Base-by-base conservation (phyloP, 208 protist genomes). In the Crithidia fasciculata region DNA sequence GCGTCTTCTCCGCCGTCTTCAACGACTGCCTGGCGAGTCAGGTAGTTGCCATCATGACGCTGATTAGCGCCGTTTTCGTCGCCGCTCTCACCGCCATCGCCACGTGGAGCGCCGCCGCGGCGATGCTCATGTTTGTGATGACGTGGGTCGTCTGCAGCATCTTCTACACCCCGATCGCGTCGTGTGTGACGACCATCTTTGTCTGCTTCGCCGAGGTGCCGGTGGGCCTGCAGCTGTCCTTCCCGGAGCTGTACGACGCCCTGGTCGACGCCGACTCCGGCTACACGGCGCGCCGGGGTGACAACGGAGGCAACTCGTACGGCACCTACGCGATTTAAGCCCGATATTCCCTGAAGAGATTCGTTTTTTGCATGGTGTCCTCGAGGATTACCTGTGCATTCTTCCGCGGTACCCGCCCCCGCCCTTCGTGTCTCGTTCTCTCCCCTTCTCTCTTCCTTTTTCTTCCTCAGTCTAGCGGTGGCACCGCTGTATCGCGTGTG, bases 201-300 rank as follows among this genome's bases (percentile, higher is more conserved):
- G 90, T 97, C 16, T 95, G 93, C 78, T 94, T 92, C 62, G 91
- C 85, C 5, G 92, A 98, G 70, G 69, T 91, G 41, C 87, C 88
- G 16, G 84, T 91, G 36, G 83, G 73, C 13, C 71, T 96, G 56
- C 63, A 75, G 60, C 53, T 86, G 50, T 94, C 91, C 0, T 88
- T 82, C 45, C 89, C 88, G 13, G 74, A 84, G 43, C 72, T 95
- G 43, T 90, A 91, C 65, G 79, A 55, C 5, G 74, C 56, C 3
- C 64, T 95, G 18, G 71, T 85, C 40, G 62, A 69, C 18, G 58
- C 74, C 9, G 86, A 91, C 63, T 72, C 62, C 19, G 80, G 81
- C 43, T 80, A 80, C 52, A 80, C 74, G 40, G 58, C 69, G 64
- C 74, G 50, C 57, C 74, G 50, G n/a, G 43, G 18, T 4, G 62